phyloP scores from a whole-genome alignment of 345 rosid species.

The Abelmoschus esculentus region DNA sequence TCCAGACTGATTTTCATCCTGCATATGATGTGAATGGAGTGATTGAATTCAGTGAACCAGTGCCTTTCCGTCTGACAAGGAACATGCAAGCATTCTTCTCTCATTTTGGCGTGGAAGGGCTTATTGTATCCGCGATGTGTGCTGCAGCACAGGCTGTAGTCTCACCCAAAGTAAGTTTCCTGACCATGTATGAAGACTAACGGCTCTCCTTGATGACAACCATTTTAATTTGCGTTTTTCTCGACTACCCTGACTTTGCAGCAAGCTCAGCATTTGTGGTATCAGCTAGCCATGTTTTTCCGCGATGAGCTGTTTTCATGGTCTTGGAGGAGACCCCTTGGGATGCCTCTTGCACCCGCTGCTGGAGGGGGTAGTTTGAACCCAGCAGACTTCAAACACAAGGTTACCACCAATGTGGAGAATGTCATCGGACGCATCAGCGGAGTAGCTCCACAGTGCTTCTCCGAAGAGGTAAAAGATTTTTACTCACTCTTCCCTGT shows the following conservation, averaged over 20 bases:
- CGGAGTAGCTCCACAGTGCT: conserved; percentile 69
- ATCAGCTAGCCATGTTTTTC: conserved; percentile 97
- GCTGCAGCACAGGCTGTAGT: conserved; percentile 91
- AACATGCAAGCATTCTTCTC: conserved; percentile 97
- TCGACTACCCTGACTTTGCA: conserved; percentile 24
- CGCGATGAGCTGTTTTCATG: conserved; percentile 88
- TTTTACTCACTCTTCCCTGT: too few relatives aligned
- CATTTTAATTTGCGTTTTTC: conserved; percentile 4
- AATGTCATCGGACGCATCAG: conserved; percentile 62
- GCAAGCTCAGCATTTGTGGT: conserved; percentile 89
- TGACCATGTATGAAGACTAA: neutral
- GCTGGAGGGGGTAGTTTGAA: conserved; percentile 63
- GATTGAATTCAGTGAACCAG: conserved; percentile 90
- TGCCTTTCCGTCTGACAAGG: conserved; percentile 95
- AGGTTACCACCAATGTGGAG: conserved; percentile 72
- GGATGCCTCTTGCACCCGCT: conserved; percentile 47
- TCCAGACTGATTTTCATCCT: conserved; percentile 98
- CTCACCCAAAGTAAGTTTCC: conserved; percentile 63
- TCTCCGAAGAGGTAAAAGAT: conserved; percentile 73
- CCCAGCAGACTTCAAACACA: conserved; percentile 62
- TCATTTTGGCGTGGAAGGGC: conserved; percentile 93
- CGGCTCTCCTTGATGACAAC: too few relatives aligned
- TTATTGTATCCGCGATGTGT: conserved; percentile 86
- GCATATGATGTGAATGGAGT: conserved; percentile 82
- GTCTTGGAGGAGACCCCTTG: conserved; percentile 93